phyloP scores from a whole-genome alignment of 2,329 filamentous ascomycete genomes.

The Rutstroemia sp. region DNA sequence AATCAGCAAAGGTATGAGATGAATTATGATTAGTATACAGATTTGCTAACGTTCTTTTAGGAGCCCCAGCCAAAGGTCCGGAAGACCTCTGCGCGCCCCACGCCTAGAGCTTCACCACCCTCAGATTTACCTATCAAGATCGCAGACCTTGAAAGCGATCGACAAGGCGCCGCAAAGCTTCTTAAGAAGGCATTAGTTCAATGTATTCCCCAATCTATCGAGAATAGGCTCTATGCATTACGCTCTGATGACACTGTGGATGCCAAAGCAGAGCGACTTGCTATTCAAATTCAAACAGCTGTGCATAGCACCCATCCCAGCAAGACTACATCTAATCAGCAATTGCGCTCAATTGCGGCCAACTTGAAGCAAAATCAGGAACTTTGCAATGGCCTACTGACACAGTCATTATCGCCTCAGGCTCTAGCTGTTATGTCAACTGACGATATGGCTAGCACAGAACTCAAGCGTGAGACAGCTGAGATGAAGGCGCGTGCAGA shows the following conservation, averaged over 20 bases:
- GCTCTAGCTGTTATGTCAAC: conserved; percentile 80
- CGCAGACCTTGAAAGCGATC: conserved; percentile 50
- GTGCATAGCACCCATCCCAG: conserved; percentile 49
- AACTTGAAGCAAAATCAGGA: conserved; percentile 87
- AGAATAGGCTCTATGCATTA: conserved; percentile 55
- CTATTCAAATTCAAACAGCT: conserved; percentile 72
- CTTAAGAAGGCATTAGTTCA: conserved; percentile 63
- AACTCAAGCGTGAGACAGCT: conserved; percentile 71
- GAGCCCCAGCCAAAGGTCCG: conserved; percentile 41
- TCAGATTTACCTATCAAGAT: conserved; percentile 44
- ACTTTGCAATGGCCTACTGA: conserved; percentile 69
- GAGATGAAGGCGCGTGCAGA: conserved; percentile 72
- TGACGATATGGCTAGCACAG: conserved; percentile 86
- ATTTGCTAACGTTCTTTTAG: conserved; percentile 23
- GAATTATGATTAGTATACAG: conserved; percentile 5
- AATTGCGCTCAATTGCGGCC: conserved; percentile 71
- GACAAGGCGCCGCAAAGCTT: conserved; percentile 62
- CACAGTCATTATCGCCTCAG: conserved; percentile 62
- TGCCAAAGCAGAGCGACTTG: conserved; percentile 60
- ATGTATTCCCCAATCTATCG: conserved; percentile 59
- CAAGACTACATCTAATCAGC: conserved; percentile 45
- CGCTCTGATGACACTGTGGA: conserved; percentile 57
- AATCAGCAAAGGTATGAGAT: conserved; percentile 39
- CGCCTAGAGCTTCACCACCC: conserved; percentile 23
- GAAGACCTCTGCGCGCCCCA: conserved; percentile 46